These are phyloP conservation scores for Aspergillus diversus DNA, from an alignment of 495 filamentous ascomycete species.

Conservation along the genomic window DNA sequence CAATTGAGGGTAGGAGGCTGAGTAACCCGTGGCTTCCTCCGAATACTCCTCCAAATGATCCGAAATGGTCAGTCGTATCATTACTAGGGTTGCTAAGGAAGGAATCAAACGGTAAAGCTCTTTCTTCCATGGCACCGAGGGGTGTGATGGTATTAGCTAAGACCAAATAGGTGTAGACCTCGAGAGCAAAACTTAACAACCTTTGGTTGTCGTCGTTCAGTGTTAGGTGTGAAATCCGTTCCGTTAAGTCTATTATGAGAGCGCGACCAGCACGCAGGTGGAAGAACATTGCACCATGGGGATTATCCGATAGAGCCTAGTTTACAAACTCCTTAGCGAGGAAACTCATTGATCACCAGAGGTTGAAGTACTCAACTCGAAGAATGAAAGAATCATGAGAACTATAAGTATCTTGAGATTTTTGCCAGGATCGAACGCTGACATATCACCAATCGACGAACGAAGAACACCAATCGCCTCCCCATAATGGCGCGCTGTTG, in stretches of 20 bases:
- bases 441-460: neutral
- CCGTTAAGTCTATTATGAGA: neutral
- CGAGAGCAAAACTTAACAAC: slow-evolving; percentile 3
- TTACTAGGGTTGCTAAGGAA: neutral
- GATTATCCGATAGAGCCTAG: slow-evolving; percentile 13
- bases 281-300: slow-evolving; percentile 2
- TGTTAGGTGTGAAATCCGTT: neutral
- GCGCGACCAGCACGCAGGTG: slow-evolving; percentile 10
- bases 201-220: neutral
- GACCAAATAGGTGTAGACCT: slow-evolving; percentile 12
- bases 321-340: slow-evolving; percentile 2
- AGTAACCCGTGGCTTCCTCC: slow-evolving; percentile 7
- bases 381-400: slow-evolving; percentile 5
- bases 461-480: neutral
- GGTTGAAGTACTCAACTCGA: neutral
- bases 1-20: slow-evolving; percentile 7
- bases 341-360: neutral
- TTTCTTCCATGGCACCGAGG: slow-evolving; percentile 7
- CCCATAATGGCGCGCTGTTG: slow-evolving; percentile 10
- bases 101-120: slow-evolving; percentile 9
- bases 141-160: slow-evolving; percentile 14
- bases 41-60: slow-evolving; percentile 9
- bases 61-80: neutral
- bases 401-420: neutral
- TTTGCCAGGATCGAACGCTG: neutral